Conservation (phyloP, 2,329 filamentous ascomycete species). For the Drechslerella coelobrocha region DNA sequence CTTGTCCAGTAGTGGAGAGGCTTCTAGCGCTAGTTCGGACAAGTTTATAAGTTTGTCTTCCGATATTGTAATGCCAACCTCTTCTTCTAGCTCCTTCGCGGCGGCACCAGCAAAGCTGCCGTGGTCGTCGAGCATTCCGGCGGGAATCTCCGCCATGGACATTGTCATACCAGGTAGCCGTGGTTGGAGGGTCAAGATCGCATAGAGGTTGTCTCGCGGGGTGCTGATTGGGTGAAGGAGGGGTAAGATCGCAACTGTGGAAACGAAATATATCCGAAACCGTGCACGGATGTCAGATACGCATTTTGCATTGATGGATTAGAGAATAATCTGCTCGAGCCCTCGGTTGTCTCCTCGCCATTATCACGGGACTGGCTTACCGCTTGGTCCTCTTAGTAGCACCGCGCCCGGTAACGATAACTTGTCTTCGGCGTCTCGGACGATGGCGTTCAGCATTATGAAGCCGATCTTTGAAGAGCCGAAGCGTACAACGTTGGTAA, state of each 20-base stretch:
- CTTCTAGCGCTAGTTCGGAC: constrained; percentile 62
- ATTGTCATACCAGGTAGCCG: constrained; percentile 66
- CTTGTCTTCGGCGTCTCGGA: constrained; percentile 63
- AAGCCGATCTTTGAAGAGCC: constrained; percentile 61
- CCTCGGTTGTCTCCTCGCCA: too few relatives aligned
- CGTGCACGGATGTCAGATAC: constrained; percentile 56
- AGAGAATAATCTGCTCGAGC: too few relatives aligned
- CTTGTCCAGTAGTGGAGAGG: constrained; percentile 24
- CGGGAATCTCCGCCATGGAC: constrained; percentile 66
- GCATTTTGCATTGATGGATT: too few relatives aligned
- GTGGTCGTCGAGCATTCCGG: constrained; percentile 66
- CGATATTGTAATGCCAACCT: constrained; percentile 65
- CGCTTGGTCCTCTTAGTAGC: constrained; percentile 68
- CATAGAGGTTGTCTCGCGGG: constrained; percentile 61
- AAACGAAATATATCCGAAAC: not conserved
- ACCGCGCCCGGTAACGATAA: constrained; percentile 63
- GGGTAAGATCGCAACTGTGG: constrained; percentile 28
- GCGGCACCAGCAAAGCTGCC: constrained; percentile 67
- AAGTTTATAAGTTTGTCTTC: constrained; percentile 63
- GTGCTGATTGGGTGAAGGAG: constrained; percentile 35
- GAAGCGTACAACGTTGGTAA: constrained; percentile 43
- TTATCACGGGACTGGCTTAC: too few relatives aligned
- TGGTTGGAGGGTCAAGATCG: constrained; percentile 68
- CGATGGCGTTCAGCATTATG: constrained; percentile 64
- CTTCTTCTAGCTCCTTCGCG: constrained; percentile 68